Evolutionary conservation across 2,329 filamentous ascomycete genomes (phyloP).

Genomic region (Calonectria crousiana): DNA sequence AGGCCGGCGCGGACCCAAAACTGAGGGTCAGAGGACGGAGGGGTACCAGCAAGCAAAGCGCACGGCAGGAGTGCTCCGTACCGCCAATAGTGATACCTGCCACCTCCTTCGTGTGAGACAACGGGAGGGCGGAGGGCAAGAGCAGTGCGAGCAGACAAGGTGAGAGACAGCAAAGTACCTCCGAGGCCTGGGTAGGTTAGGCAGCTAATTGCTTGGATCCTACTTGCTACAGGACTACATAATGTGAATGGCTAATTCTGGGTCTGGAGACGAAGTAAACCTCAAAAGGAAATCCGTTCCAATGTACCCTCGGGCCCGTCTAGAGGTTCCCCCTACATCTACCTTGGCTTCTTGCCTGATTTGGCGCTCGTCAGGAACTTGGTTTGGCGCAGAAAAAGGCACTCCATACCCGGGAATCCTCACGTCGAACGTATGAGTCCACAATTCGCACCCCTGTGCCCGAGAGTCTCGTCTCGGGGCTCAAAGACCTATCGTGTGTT

Average conservation of each 20-base stretch:
- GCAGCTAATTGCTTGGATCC: conserved; percentile 9
- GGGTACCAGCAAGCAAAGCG: conserved; percentile 7
- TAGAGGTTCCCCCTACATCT: conserved; percentile 9
- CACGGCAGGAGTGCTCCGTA: conserved; percentile 14
- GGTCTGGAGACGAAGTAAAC: conserved; percentile 21
- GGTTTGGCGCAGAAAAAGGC: background rate
- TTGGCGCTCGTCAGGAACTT: conserved; percentile 10
- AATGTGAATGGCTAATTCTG: conserved; percentile 22
- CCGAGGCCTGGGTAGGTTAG: background rate
- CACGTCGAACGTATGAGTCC: conserved; percentile 5
- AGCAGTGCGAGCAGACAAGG: background rate
- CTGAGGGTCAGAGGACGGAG: conserved; percentile 18
- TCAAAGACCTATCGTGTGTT: background rate
- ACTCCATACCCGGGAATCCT: conserved; percentile 9
- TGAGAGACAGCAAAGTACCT: conserved; percentile 19
- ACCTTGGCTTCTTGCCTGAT: conserved; percentile 17
- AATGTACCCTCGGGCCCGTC: conserved; percentile 14
- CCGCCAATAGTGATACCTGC: conserved; percentile 2
- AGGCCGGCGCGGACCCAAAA: conserved; percentile 23
- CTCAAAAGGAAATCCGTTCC: conserved; percentile 22
- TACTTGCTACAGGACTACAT: conserved; percentile 21
- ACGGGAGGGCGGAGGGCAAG: background rate
- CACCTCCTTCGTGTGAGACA: conserved; percentile 6
- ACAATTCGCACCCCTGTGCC: conserved; percentile 6
- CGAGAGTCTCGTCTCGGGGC: conserved; percentile 12